These are phyloP conservation scores for Epichloe gansuensis DNA, from an alignment of 2,329 filamentous ascomycete genomes.

Conservation along the genomic window DNA sequence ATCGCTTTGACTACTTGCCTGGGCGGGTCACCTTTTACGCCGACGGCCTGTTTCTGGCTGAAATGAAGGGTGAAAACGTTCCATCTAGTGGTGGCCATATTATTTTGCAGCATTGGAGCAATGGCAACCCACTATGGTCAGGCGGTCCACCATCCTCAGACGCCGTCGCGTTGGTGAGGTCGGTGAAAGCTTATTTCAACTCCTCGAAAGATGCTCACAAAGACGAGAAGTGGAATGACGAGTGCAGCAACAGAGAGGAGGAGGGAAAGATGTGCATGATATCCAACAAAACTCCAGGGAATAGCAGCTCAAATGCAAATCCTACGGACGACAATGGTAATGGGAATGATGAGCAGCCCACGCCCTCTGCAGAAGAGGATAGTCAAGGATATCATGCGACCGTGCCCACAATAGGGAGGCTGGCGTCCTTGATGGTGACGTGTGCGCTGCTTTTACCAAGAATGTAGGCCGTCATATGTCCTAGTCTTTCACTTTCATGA, in stretches of 20 bases:
- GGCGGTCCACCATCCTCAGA: conserved; percentile 53
- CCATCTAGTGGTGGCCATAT: conserved; percentile 51
- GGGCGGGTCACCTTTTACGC: conserved; percentile 54
- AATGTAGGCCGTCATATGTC: not conserved
- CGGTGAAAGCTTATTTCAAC: conserved; percentile 73
- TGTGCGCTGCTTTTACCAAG: not conserved
- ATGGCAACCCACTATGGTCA: conserved; percentile 59
- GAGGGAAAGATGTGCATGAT: conserved; percentile 14
- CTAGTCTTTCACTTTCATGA: not conserved
- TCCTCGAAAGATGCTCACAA: conserved; percentile 31
- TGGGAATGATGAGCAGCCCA: not conserved
- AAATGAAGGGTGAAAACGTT: conserved; percentile 42
- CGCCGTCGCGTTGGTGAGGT: conserved; percentile 50
- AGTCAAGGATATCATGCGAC: not conserved
- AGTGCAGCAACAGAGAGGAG: conserved; percentile 1
- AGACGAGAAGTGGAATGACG: conserved; percentile 1
- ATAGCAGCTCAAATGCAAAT: conserved; percentile 12
- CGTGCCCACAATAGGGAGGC: not conserved
- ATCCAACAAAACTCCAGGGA: conserved; percentile 10
- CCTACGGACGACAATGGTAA: conserved; percentile 8
- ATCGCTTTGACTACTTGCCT: conserved; percentile 62
- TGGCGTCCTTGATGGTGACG: not conserved
- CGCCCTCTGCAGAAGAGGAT: not conserved
- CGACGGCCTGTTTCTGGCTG: conserved; percentile 44
- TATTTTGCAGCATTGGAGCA: conserved; percentile 66